Percentiles rank a stretch among this genome's conserved stretches.
Evolutionary conservation across 768 basidiomycete species (phyloP).

Genomic region (Phanerochaete carnosa): DNA sequence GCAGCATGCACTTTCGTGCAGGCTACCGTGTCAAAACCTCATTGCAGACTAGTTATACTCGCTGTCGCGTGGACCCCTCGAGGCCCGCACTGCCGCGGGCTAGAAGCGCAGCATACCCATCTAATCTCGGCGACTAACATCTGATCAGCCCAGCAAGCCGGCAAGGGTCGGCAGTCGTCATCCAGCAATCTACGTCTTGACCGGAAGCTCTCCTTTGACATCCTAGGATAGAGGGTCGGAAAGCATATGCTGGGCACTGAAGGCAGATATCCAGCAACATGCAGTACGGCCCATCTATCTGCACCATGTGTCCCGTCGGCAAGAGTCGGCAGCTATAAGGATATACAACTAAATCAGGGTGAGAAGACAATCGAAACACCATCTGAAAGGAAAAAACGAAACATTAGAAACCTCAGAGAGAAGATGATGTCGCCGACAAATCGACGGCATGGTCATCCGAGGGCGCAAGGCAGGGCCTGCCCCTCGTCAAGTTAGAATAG

Average conservation of each 20-base stretch:
- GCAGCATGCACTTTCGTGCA: slow-evolving; percentile 5
- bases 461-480: slow-evolving; percentile 10
- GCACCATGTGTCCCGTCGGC: neutral
- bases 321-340: neutral
- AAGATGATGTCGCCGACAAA: slow-evolving; percentile 15
- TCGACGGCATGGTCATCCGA: slow-evolving; percentile 14
- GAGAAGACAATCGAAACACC: neutral
- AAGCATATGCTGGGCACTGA: too few species aligned
- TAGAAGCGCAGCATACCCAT: slow-evolving; percentile 2
- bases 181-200: neutral
- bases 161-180: neutral
- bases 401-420: slow-evolving; percentile 16
- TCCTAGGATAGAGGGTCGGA: too few species aligned
- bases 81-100: slow-evolving; percentile 6
- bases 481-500: slow-evolving; percentile 9
- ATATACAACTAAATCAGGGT: neutral
- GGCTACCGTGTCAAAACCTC: slow-evolving; percentile 8
- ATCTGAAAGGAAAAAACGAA: neutral
- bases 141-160: neutral
- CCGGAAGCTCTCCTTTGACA: neutral
- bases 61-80: slow-evolving; percentile 8
- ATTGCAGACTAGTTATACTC: neutral
- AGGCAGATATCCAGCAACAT: too few species aligned
- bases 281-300: neutral
- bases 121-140: slow-evolving; percentile 1